Conservation (phyloP, 2,329 filamentous ascomycete species). For the Dactylellina cionopaga region DNA sequence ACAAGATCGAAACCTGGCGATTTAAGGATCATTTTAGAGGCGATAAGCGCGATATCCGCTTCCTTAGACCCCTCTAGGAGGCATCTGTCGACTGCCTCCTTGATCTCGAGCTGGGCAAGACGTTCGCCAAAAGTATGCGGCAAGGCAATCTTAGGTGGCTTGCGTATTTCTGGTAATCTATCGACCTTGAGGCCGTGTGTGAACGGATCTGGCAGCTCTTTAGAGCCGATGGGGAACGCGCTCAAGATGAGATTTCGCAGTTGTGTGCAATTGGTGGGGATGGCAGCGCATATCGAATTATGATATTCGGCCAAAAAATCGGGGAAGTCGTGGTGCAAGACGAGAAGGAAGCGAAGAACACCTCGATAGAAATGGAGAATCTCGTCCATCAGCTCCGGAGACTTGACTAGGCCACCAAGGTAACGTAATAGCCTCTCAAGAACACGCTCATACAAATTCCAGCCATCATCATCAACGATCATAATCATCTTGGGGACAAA, state of each 20-base stretch:
- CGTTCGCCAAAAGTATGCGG: conserved; percentile 62
- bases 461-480: conserved; percentile 66
- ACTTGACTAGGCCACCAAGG: conserved; percentile 81
- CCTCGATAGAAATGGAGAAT: conserved; percentile 74
- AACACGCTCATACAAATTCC: conserved; percentile 78
- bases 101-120: conserved; percentile 66
- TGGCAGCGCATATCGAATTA: conserved; percentile 79
- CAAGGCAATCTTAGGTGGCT: conserved; percentile 72
- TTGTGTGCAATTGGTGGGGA: conserved; percentile 85
- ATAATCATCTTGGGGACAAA: conserved; percentile 82
- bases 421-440: conserved; percentile 77
- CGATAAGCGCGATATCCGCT: conserved; percentile 34
- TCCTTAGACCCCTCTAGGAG: conserved; percentile 71
- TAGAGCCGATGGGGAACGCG: conserved; percentile 75
- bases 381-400: conserved; percentile 67
- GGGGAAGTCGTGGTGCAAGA: conserved; percentile 92
- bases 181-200: conserved; percentile 79
- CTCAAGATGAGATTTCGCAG: conserved; percentile 87
- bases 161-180: conserved; percentile 76
- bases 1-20: conserved; percentile 64
- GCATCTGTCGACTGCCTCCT: conserved; percentile 66
- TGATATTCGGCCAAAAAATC: conserved; percentile 92
- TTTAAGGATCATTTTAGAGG: conserved; percentile 61
- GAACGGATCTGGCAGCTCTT: conserved; percentile 78
- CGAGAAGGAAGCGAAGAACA: conserved; percentile 80